phyloP scores from a whole-genome alignment of 139 green algal species.

The Haematococcus lacustris region DNA sequence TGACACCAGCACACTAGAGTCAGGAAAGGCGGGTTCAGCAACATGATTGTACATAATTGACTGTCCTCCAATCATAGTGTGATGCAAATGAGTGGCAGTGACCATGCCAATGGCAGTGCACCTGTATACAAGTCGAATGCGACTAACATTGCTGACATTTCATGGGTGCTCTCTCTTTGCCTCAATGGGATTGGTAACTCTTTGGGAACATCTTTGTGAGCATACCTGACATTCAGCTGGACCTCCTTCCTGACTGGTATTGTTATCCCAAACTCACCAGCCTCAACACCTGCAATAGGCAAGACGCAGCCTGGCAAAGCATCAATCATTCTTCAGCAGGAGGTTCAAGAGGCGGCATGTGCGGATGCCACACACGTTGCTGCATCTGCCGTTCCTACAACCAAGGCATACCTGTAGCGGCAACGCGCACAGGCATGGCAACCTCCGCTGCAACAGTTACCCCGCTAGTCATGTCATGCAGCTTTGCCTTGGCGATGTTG shows the following conservation, averaged over 20 bases:
- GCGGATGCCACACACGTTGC: neutral
- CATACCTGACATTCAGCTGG: neutral
- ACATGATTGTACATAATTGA: neutral
- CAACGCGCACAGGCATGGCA: neutral
- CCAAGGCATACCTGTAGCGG: neutral
- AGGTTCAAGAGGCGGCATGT: neutral
- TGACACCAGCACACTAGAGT: neutral
- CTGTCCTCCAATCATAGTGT: neutral
- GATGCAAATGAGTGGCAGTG: neutral
- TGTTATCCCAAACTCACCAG: neutral
- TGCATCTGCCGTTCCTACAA: neutral
- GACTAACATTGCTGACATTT: neutral
- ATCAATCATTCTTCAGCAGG: neutral
- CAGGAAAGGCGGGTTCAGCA: neutral
- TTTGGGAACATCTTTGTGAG: neutral
- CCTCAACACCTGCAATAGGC: neutral
- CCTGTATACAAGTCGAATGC: neutral
- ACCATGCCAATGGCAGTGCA: neutral
- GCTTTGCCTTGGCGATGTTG: neutral
- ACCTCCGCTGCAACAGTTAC: neutral
- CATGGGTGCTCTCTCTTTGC: neutral
- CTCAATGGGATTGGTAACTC: neutral
- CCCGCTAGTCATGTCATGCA: neutral
- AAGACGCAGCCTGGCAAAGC: neutral
- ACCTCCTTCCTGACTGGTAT: neutral